Percentiles rank a stretch among this genome's conserved stretches.
Evolutionary conservation across 106 monocot species (phyloP).

Genomic region (Dactylorhiza incarnata): DNA sequence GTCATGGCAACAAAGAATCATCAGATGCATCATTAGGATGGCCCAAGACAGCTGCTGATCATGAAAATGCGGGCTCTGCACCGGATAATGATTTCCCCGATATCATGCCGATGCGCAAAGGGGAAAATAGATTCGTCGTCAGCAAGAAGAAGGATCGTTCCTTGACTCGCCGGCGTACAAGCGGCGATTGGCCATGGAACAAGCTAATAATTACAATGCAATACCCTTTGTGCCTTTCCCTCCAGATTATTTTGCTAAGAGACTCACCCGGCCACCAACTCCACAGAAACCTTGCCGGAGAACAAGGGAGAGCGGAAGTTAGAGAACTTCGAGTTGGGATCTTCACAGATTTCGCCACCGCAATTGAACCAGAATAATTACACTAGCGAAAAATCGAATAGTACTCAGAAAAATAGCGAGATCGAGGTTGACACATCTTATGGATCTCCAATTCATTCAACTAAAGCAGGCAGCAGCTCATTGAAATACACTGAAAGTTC

Average conservation of each 20-base stretch:
- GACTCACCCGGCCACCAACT: slow-evolving; percentile 28
- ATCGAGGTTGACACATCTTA: background rate
- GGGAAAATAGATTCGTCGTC: slow-evolving; percentile 71
- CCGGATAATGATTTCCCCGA: slow-evolving; percentile 64
- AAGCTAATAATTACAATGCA: slow-evolving; percentile 58
- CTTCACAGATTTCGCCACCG: background rate
- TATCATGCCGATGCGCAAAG: slow-evolving; percentile 89
- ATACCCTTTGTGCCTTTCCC: slow-evolving; percentile 98
- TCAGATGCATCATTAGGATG: slow-evolving; percentile 26
- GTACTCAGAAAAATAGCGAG: background rate
- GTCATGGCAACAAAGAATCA: slow-evolving; percentile 12
- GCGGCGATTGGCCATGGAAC: slow-evolving; percentile 71
- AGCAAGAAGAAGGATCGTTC: slow-evolving; percentile 80
- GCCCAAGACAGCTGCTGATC: slow-evolving; percentile 24
- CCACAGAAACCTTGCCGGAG: background rate
- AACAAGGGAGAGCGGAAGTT: slow-evolving; percentile 1
- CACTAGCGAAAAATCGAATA: background rate
- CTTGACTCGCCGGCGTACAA: slow-evolving; percentile 78
- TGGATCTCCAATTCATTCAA: background rate
- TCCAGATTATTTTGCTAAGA: slow-evolving; percentile 92
- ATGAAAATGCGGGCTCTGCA: slow-evolving; percentile 18
- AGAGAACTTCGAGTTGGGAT: background rate
- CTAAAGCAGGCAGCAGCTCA: background rate
- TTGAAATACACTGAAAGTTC: background rate
- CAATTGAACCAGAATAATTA: slow-evolving; percentile 4